phyloP scores from a whole-genome alignment of 768 basidiomycete genomes.

The Termitomyces titanicus region DNA sequence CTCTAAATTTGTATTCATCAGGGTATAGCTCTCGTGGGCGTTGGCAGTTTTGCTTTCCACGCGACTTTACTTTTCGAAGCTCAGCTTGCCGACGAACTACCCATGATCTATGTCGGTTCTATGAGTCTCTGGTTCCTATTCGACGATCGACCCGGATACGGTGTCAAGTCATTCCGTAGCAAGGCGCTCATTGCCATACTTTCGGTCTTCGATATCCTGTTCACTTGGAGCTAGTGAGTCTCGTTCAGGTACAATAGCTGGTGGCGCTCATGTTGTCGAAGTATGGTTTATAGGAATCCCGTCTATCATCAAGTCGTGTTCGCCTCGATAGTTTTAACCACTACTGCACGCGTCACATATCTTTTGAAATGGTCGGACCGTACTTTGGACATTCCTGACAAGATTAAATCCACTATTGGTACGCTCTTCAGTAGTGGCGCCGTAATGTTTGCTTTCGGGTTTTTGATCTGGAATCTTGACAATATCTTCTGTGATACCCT shows the following conservation, averaged over 20 bases:
- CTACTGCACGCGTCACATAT: conserved; percentile 45
- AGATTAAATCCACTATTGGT: conserved; percentile 36
- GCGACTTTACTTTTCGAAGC: conserved; percentile 72
- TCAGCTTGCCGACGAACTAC: conserved; percentile 79
- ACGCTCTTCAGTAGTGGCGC: conserved; percentile 52
- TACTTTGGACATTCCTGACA: conserved; percentile 35
- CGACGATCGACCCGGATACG: conserved; percentile 53
- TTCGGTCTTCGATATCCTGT: conserved; percentile 51
- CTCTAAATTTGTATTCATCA: conserved; percentile 20
- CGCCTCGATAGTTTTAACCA: conserved; percentile 49
- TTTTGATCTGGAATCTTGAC: conserved; percentile 78
- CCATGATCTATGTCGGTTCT: conserved; percentile 73
- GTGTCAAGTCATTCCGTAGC: conserved; percentile 31
- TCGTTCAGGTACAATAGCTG: neutral
- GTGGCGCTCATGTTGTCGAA: conserved; percentile 23
- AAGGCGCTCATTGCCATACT: conserved; percentile 35
- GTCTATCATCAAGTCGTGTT: conserved; percentile 80
- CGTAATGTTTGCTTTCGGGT: conserved; percentile 56
- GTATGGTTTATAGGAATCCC: conserved; percentile 67
- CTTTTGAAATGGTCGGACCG: conserved; percentile 45
- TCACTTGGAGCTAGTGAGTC: conserved; percentile 73
- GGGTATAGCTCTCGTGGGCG: conserved; percentile 68
- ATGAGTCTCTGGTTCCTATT: conserved; percentile 59
- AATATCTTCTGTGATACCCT: conserved; percentile 67
- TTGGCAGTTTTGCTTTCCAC: conserved; percentile 79